Base-by-base conservation (phyloP, 129 eudicot genomes). In the Scalesia atractyloides region DNA sequence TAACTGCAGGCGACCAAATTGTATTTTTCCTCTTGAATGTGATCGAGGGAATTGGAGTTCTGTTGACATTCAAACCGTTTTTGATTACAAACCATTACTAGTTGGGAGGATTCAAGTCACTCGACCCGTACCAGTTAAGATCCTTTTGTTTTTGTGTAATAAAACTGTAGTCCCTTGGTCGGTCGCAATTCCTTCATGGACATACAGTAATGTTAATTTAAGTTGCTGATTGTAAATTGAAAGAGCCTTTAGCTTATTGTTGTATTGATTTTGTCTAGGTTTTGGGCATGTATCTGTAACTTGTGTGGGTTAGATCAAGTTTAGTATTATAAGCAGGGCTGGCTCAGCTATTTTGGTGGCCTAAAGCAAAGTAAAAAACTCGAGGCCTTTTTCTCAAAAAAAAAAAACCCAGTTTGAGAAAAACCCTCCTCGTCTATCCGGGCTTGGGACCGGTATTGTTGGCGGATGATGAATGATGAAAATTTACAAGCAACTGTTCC, bases 1-100 rank as follows among this genome's bases (percentile, higher is more conserved):
- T 17, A 49, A 50, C 44, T 82, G 89, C 88, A 89, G 93, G 96
- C 0, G 84, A 76, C 51, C 82, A 80, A 64, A 81, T 89, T 83
- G 80, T 89, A 17, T 89, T 86, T 83, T 83, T 87, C 79, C 41
- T 89, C 60, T 73, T 90, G 72, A 90, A 90, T 57, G 64, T 81
- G 49, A 77, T 83, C 0, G 93, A 84, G 78, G 80, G 73, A 56
- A 59, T 87, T 44, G 93, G 84, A 60, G 78, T 90, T 19, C 57
- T 87, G 64, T 41, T 84, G 80, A 89, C 93, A 24, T 87, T 87
- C 82, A 89, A 81, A 74, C 93, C 93, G 7, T 89, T 86, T 57
- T 79, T 87, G 44, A 82, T 76, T 15, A 52, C 84, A 30, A 17
- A 78, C 52, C 82, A 78, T 64, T 78, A 71, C 73, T 78, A 78